Conservation (phyloP, 1,284 basidiomycete species). For the Cryptococcus neoformans region DNA sequence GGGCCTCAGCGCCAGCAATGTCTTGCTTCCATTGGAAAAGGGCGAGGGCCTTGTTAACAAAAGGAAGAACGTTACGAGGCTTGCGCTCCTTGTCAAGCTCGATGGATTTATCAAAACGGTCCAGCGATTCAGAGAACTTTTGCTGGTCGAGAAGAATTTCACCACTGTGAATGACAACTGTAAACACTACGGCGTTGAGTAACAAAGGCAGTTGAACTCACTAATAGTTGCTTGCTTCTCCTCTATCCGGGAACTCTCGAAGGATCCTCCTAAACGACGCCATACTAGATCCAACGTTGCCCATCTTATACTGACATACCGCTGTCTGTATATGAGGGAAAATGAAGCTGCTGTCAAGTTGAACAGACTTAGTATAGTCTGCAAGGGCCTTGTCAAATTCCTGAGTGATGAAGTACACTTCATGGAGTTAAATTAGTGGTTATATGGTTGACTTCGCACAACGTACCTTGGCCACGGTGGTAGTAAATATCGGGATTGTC, state of each 20-base stretch:
- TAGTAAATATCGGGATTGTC: constrained; percentile 97
- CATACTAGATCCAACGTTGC: constrained; percentile 75
- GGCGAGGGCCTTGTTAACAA: constrained; percentile 96
- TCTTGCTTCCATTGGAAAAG: constrained; percentile 97
- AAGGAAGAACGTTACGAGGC: constrained; percentile 79
- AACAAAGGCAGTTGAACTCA: constrained; percentile 49
- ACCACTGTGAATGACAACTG: constrained; percentile 59
- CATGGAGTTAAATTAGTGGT: not conserved
- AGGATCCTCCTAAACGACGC: constrained; percentile 81
- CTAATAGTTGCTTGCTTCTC: constrained; percentile 91
- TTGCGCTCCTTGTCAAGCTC: constrained; percentile 72
- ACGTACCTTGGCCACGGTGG: constrained; percentile 89
- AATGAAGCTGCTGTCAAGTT: constrained; percentile 67
- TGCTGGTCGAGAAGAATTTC: constrained; percentile 93
- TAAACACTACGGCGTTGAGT: not conserved
- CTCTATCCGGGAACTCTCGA: constrained; percentile 73
- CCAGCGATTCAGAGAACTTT: constrained; percentile 84
- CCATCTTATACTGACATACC: constrained; percentile 94
- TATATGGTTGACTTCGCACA: not conserved
- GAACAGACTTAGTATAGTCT: constrained; percentile 86
- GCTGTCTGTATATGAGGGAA: constrained; percentile 97
- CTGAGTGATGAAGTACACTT: constrained; percentile 94
- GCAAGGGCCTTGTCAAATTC: constrained; percentile 81
- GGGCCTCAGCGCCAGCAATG: constrained; percentile 71
- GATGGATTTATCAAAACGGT: constrained; percentile 90